Base-by-base conservation (phyloP, 75 land plant species). In the Cupressus sempervirens region DNA sequence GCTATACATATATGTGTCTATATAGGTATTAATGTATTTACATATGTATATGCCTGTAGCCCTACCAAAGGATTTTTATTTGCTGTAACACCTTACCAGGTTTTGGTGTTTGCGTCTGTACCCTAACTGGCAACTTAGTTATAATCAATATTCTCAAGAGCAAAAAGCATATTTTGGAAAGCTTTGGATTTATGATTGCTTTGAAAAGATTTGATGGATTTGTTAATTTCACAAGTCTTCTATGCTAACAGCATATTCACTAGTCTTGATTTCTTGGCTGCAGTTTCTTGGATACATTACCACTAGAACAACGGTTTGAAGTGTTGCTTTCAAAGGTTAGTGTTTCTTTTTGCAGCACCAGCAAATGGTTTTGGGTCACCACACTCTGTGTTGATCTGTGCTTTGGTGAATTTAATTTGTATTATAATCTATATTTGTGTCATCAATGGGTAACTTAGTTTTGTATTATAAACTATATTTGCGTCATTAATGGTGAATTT, bases 231-330 rank as follows among this genome's bases (percentile, higher is more conserved):
- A 43, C 43, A 77, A 77, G 45, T 30, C 26, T 38, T 79, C n/a
- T 11, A 7, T 43, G 80, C 26, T 3, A 35, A 41, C 80, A 77
- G 40, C 12, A 43, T 43, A 15, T 2, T 77, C 18, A 77, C 45
- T 32, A 29, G 58, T 14, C 52, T 82, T 82, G 18, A 50, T 53
- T 82, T 34, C 35, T 52, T 52, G 54, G 58, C 35, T 84, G 70
- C 90, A 89, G 91, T 48, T 90, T 84, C 80, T 76, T 90, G 88
- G 87, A 90, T 85, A 85, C 89, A 6, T 82, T 90, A 30, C 89
- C 91, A 26, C 72, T 90, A 73, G 91, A 90, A 80, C 50, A 90
- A 45, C 90, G 91, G 34, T 88, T 90, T 82, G 83, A 85, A 50
- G 76, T 81, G 30, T 43, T 90, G 32, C 75, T 90, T 46, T 90